A percentile compares a stretch with the other conserved stretches of the same genome.
These are phyloP conservation scores for Cucumis cinereus DNA, from an alignment of 306 rosid genomes.

Conservation along the genomic window DNA sequence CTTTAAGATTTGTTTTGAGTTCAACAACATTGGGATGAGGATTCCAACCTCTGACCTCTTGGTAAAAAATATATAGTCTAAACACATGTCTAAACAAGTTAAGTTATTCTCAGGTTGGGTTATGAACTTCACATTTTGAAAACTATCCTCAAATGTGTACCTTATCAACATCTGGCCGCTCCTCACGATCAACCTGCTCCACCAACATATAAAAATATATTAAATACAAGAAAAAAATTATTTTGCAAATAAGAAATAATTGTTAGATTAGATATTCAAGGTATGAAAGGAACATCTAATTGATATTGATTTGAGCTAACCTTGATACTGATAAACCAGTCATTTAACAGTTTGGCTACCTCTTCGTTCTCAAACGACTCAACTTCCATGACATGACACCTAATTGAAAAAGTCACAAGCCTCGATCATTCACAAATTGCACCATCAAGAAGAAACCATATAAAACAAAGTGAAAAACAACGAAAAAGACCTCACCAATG, in stretches of 20 bases:
- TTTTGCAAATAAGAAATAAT: not conserved
- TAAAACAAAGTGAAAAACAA: not conserved
- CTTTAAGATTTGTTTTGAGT: too few relatives aligned
- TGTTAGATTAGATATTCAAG: not conserved
- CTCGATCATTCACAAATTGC: not conserved
- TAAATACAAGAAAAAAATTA: too few relatives aligned
- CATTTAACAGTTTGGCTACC: slow-evolving; percentile 66
- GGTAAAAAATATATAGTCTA: too few relatives aligned
- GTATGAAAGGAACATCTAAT: not conserved
- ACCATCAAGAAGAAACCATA: not conserved
- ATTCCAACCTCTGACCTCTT: too few relatives aligned
- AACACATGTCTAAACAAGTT: too few relatives aligned
- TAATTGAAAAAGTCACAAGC: slow-evolving; percentile 11
- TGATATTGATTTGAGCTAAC: slow-evolving; percentile 14
- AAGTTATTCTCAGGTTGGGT: too few relatives aligned
- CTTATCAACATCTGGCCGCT: slow-evolving; percentile 97
- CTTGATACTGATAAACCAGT: slow-evolving; percentile 90
- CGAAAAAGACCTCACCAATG: slow-evolving; percentile 54
- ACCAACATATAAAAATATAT: slow-evolving; percentile 18
- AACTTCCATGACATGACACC: slow-evolving; percentile 99
- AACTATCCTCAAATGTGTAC: slow-evolving; percentile 17
- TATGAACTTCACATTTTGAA: not conserved
- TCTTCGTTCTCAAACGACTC: slow-evolving; percentile 85
- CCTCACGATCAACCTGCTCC: slow-evolving; percentile 88
- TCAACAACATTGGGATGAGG: too few relatives aligned